These are phyloP conservation scores for Ophiostoma quercus DNA, from an alignment of 2,329 filamentous ascomycete genomes.

Conservation along the genomic window DNA sequence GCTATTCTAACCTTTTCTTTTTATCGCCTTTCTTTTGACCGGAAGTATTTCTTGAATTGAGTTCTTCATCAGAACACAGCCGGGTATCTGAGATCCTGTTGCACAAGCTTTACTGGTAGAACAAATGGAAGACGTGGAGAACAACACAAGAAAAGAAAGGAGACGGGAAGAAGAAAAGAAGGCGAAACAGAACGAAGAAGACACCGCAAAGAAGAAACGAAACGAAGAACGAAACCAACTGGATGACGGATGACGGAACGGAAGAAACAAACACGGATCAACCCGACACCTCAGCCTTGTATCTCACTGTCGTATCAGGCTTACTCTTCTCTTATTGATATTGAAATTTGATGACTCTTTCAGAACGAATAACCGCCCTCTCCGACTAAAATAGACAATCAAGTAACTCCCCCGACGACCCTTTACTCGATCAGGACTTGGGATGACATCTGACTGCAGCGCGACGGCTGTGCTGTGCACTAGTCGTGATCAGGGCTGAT, in stretches of 20 bases:
- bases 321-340: background rate
- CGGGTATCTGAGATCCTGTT: background rate
- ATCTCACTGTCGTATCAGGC: background rate
- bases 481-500: background rate
- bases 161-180: background rate
- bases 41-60: background rate
- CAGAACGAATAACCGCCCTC: too few relatives aligned
- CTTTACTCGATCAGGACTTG: background rate
- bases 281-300: background rate
- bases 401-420: background rate
- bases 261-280: background rate
- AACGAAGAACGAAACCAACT: too few relatives aligned
- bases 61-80: background rate
- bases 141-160: too few relatives aligned
- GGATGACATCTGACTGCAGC: background rate
- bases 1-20: background rate
- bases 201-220: too few relatives aligned
- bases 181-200: too few relatives aligned
- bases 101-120: background rate
- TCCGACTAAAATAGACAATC: background rate
- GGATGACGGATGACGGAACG: too few relatives aligned
- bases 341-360: too few relatives aligned
- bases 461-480: conserved; percentile 1
- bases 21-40: too few relatives aligned
- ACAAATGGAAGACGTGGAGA: background rate